A percentile compares a stretch with the other conserved stretches of the same genome.
Evolutionary conservation across 2,329 filamentous ascomycete species (phyloP).

Genomic region (Achaetomium macrosporum): DNA sequence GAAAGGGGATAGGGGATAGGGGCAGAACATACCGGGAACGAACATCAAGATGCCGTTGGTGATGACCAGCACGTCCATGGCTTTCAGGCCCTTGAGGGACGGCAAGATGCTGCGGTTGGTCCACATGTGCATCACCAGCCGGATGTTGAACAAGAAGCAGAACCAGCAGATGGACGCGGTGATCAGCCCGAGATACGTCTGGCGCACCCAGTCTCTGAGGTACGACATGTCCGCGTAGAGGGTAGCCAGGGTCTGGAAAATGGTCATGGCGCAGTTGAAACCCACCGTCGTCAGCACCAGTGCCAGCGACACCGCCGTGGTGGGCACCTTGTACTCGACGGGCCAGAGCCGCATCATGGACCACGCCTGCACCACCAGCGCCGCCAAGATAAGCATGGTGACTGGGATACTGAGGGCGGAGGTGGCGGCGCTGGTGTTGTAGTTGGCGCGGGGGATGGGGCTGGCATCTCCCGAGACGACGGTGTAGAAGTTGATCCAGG

Average conservation of each 20-base stretch:
- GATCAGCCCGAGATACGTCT: conserved; percentile 31
- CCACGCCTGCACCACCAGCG: conserved; percentile 49
- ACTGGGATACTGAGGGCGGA: conserved; percentile 41
- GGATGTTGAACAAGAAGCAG: conserved; percentile 49
- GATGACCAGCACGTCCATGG: conserved; percentile 51
- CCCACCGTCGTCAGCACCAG: conserved; percentile 28
- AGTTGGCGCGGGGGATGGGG: conserved; percentile 37
- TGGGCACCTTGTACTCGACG: conserved; percentile 27
- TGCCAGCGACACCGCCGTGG: conserved; percentile 29
- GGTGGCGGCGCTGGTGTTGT: conserved; percentile 33
- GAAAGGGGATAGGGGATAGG: no score
- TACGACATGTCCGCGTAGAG: conserved; percentile 16
- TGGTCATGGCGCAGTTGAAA: conserved; percentile 32
- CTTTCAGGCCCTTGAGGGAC: conserved; percentile 36
- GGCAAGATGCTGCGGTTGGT: conserved; percentile 43
- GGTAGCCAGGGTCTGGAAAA: conserved; percentile 34
- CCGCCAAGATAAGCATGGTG: conserved; percentile 39
- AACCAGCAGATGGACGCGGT: conserved; percentile 40
- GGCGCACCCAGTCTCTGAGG: conserved; percentile 32
- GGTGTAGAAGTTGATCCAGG: conserved; percentile 57
- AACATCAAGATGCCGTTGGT: conserved; percentile 53
- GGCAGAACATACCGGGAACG: conserved; percentile 42
- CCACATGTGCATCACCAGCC: conserved; percentile 44
- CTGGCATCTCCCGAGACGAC: conserved; percentile 50
- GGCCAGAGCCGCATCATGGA: conserved; percentile 47